Evolutionary conservation across 1,139 yeast genomes (phyloP), one percentile per base, ranked within the genome.

Genomic region (Sugiyamaella sp.): DNA sequence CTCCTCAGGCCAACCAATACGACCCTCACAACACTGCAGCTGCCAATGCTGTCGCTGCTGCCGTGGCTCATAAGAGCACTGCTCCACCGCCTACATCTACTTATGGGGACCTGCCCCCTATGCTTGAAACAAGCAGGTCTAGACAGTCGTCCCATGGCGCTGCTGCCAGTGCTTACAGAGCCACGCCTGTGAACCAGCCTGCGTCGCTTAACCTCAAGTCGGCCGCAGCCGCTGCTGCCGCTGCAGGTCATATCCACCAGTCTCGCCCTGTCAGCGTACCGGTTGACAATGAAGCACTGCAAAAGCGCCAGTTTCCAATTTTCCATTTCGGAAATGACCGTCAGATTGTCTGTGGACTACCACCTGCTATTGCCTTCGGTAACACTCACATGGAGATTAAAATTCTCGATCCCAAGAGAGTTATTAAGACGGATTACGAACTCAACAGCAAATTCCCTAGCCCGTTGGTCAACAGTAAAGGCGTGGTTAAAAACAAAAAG

Each of bases 301-400:
- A 62, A 33, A 54, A 59, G 12, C 75, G 88, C 54, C 96, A 89
- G 66, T 87, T 86, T 68, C 96, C 96, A 0, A 69, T 90, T 33
- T 86, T 89, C 66, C 75, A 80, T 54, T 90, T 95, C 88, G 80
- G 88, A 46, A 71, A 74, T 37, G 73, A 79, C 4, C 74, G 74
- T 9, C 77, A 73, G 49, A 66, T 79, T 17, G 76, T 77, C 1
- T 72, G 74, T 37, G 74, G 77, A 50, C 63, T 80, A 35, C 84
- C 86, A 4, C 63, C 74, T 4, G 55, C 63, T 12, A 63, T 70
- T 40, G 64, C 70, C 1, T 68, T 65, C 51, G 73, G 72, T 9
- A 55, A 62, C 10, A 45, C 60, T 10, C 56, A 63, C 14, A 63
- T 65, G 8, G 65, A 63, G 8, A 58, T 79, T 8, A 68, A 69